Base-by-base conservation (phyloP, 2,329 filamentous ascomycete species). In the Colletotrichum lentis region DNA sequence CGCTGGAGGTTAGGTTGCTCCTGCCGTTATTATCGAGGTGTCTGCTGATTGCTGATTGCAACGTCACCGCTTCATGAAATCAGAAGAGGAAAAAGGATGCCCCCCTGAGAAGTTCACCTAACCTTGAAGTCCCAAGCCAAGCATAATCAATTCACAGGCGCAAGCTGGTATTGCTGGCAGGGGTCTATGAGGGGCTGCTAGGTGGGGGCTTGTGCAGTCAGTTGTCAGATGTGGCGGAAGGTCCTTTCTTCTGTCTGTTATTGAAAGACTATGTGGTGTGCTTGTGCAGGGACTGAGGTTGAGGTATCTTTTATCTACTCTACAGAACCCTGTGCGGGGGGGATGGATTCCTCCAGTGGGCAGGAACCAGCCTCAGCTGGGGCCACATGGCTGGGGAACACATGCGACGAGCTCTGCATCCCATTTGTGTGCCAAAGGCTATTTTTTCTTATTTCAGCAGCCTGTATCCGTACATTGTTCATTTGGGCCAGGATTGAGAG, bases 41-140 rank as follows among this genome's bases (percentile, higher is more conserved):
- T 53, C 54, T 67, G 67, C 63, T 31, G 27, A 31, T 41, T 27
- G 46, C 43, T 57, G 54, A 53, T 58, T 69, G 67, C 63, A 69
- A 67, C 64, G 67, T 69, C 67, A 69, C 67, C 58, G 64, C 67
- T 68, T 69, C 58, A 57, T 62, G 67, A 37, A 50, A 56, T 24
- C 52, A 52, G 39, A 64, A 10, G 22, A 31, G 54, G 41, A 14
- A 18, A 50, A 47, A 35, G 31, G 31, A 10, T 35, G 35, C 46
- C 64, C 64, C 58, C 65, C 65, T 64, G 54, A 54, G 27, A 64
- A 57, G 64, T 59, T 58, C 60, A 64, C 55, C 41, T 18, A 35
- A 57, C 53, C 64, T 67, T 56, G 59, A 63, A 35, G 44, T 57
- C 50, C 64, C 27, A 47, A 35, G n/a, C 27, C 43, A 44, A 39